phyloP scores from a whole-genome alignment of 1,139 yeast genomes.

The Diutina scorzettiae region DNA sequence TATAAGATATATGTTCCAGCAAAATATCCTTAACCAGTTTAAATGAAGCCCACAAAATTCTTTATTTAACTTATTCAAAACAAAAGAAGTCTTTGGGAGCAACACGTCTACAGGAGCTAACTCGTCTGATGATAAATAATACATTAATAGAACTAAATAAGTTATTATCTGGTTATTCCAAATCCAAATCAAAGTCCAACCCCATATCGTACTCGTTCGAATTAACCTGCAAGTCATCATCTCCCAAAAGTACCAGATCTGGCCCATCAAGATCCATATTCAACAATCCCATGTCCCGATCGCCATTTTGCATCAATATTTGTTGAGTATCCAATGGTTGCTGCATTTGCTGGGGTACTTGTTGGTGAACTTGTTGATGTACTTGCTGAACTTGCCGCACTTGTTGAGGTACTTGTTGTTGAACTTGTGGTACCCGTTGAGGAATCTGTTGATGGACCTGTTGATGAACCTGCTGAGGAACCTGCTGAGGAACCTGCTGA shows the following conservation, averaged over 20 bases:
- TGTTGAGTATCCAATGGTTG: background rate
- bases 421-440: background rate
- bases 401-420: background rate
- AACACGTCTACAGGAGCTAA: too few relatives aligned
- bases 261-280: constrained; percentile 3
- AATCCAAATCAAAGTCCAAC: constrained; percentile 2
- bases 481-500: background rate
- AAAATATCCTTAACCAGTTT: too few relatives aligned
- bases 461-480: background rate
- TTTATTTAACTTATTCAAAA: too few relatives aligned
- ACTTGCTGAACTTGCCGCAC: background rate
- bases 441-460: background rate
- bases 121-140: background rate
- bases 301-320: constrained; percentile 3
- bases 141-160: constrained; percentile 1
- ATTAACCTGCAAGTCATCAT: background rate
- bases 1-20: too few relatives aligned
- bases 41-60: too few relatives aligned
- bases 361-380: background rate
- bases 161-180: background rate
- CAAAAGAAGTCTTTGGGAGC: too few relatives aligned
- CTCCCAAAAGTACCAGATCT: constrained; percentile 3
- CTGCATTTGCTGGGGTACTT: background rate
- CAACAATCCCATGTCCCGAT: constrained; percentile 4
- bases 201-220: constrained; percentile 5